phyloP scores from a whole-genome alignment of 2,329 filamentous ascomycete species.

The Penicillium olsonii region DNA sequence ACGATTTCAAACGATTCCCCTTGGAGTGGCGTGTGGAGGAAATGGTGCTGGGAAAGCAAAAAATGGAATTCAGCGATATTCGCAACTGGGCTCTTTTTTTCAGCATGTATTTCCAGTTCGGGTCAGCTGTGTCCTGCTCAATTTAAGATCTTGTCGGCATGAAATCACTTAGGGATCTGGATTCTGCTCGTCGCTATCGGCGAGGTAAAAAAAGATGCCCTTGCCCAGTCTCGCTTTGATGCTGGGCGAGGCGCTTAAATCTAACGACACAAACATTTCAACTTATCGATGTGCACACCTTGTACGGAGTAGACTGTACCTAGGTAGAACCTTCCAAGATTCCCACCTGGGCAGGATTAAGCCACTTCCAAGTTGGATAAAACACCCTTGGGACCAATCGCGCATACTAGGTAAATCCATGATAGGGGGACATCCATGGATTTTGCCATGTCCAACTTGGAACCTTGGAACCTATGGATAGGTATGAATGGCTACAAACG shows the following conservation, averaged over 20 bases:
- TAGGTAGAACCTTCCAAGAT: neutral
- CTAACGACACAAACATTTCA: slow-evolving; percentile 26
- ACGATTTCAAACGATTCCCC: slow-evolving; percentile 43
- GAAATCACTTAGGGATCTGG: slow-evolving; percentile 21
- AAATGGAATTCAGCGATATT: slow-evolving; percentile 32
- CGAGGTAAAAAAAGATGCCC: slow-evolving; percentile 33
- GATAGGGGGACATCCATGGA: too few species aligned
- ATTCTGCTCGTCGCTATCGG: slow-evolving; percentile 47
- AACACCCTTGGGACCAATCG: too few species aligned
- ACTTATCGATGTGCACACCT: neutral
- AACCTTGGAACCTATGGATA: too few species aligned
- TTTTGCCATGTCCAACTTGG: too few species aligned
- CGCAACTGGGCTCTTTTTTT: slow-evolving; percentile 38
- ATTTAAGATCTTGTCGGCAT: slow-evolving; percentile 44
- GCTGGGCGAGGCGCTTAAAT: slow-evolving; percentile 47
- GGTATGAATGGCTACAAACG: too few species aligned
- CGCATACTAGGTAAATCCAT: too few species aligned
- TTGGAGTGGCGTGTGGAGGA: slow-evolving; percentile 41
- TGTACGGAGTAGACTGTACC: neutral
- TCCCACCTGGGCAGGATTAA: too few species aligned
- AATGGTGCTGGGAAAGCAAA: slow-evolving; percentile 37
- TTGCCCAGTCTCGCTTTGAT: slow-evolving; percentile 14
- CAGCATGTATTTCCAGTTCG: slow-evolving; percentile 42
- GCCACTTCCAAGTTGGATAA: too few species aligned
- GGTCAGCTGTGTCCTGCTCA: slow-evolving; percentile 43